Evolutionary conservation across 108 stramenopile species (phyloP).

Genomic region (Conticribra weissflogii): DNA sequence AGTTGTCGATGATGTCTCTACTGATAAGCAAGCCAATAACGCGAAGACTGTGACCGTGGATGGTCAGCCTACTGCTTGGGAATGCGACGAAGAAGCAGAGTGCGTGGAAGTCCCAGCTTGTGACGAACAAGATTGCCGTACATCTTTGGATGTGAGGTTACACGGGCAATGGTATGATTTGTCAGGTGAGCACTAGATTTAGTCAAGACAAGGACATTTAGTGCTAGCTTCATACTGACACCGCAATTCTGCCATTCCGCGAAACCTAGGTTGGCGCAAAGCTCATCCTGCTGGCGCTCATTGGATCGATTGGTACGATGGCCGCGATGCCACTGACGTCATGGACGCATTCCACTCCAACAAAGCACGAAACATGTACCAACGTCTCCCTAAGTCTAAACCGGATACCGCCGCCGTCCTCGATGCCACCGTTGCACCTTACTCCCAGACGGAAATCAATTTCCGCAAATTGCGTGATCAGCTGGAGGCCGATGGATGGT

Average conservation of each 20-base stretch:
- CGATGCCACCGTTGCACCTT: constrained; percentile 53
- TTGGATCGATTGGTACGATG: constrained; percentile 94
- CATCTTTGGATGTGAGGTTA: constrained; percentile 81
- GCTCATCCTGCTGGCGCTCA: constrained; percentile 90
- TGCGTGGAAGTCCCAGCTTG: constrained; percentile 72
- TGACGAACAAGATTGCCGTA: constrained; percentile 63
- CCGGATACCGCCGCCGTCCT: constrained; percentile 39
- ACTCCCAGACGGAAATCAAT: constrained; percentile 67
- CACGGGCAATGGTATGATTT: constrained; percentile 91
- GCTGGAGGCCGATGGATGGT: constrained; percentile 88
- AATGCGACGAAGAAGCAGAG: constrained; percentile 77
- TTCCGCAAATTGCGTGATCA: constrained; percentile 81
- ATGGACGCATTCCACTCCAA: constrained; percentile 93
- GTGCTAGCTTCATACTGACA: too few species aligned
- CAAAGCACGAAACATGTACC: constrained; percentile 77
- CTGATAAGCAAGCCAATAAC: too few species aligned
- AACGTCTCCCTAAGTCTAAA: constrained; percentile 70
- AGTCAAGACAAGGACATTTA: background rate
- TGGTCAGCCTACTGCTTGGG: constrained; percentile 50
- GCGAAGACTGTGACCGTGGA: constrained; percentile 5
- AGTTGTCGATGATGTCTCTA: constrained; percentile 13
- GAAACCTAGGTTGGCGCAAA: constrained; percentile 72
- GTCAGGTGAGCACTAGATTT: constrained; percentile 54
- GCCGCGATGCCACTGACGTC: constrained; percentile 93
- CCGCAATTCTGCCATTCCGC: background rate